A percentile compares a stretch with the other conserved stretches of the same genome.
Evolutionary conservation across 352 stramenopile genomes (phyloP).

Genomic region (Peronospora tabacina): DNA sequence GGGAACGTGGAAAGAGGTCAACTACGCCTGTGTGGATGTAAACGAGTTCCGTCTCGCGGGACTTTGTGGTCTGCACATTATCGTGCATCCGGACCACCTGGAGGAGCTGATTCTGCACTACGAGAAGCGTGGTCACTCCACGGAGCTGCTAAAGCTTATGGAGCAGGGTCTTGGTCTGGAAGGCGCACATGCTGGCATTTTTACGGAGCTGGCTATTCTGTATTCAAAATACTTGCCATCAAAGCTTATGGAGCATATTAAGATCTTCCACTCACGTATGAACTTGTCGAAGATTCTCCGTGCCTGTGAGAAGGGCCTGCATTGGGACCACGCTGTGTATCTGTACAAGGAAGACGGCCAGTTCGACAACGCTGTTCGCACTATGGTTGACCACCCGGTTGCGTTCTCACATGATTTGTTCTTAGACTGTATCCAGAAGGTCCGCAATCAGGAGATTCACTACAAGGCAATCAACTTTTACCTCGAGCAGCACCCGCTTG

Average conservation of each 20-base stretch:
- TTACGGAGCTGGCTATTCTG: slow-evolving; percentile 98
- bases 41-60: slow-evolving; percentile 97
- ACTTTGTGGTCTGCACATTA: slow-evolving; percentile 98
- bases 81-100: slow-evolving; percentile 99
- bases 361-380: slow-evolving; percentile 97
- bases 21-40: slow-evolving; percentile 96
- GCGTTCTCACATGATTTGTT: slow-evolving; percentile 98
- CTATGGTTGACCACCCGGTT: slow-evolving; percentile 97
- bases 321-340: slow-evolving; percentile 98
- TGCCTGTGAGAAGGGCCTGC: slow-evolving; percentile 96
- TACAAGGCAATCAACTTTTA: slow-evolving; percentile 99
- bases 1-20: slow-evolving; percentile 99
- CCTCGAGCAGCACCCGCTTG: slow-evolving; percentile 94
- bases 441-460: slow-evolving; percentile 99
- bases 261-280: slow-evolving; percentile 99
- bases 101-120: slow-evolving; percentile 99
- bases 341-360: slow-evolving; percentile 99
- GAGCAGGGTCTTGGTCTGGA: slow-evolving; percentile 98
- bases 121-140: slow-evolving; percentile 94
- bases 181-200: slow-evolving; percentile 98
- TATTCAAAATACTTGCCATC: slow-evolving; percentile 99
- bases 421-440: slow-evolving; percentile 98
- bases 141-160: slow-evolving; percentile 96
- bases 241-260: slow-evolving; percentile 99
- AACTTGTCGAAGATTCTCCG: slow-evolving; percentile 97